These are phyloP conservation scores for Solanum phureja DNA, from an alignment of 257 asterid genomes.

Conservation along the genomic window DNA sequence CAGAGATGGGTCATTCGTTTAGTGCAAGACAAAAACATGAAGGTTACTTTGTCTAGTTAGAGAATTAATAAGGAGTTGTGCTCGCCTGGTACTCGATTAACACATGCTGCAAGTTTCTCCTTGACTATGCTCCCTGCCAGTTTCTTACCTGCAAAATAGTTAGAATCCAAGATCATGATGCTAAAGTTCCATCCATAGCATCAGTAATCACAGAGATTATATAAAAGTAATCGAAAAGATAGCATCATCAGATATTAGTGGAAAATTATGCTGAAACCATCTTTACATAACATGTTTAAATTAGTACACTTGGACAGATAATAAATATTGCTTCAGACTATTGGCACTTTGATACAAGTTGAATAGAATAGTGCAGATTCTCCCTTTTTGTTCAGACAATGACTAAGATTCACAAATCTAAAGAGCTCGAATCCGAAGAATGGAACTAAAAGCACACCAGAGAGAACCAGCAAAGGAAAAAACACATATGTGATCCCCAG, in stretches of 20 bases:
- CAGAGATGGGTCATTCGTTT: background rate
- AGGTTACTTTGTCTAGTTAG: background rate
- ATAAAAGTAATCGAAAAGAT: background rate
- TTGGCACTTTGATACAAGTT: background rate
- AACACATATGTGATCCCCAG: background rate
- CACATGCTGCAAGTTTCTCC: slow-evolving; percentile 93
- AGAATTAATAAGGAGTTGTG: background rate
- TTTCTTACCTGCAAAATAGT: slow-evolving; percentile 51
- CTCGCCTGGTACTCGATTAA: slow-evolving; percentile 79
- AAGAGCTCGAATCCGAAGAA: background rate
- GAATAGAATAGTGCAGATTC: background rate
- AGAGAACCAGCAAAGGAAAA: background rate
- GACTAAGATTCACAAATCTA: background rate
- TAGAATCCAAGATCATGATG: background rate
- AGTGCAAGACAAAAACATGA: background rate
- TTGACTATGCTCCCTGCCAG: slow-evolving; percentile 85
- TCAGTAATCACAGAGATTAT: background rate
- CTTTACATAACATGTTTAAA: background rate
- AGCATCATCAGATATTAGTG: background rate
- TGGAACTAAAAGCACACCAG: background rate
- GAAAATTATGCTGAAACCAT: background rate
- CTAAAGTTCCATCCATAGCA: background rate
- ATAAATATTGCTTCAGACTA: background rate
- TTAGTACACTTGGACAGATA: background rate
- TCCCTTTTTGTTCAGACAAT: background rate